A percentile compares a stretch with the other conserved stretches of the same genome.
phyloP scores from a whole-genome alignment of 1,284 basidiomycete genomes.

The Sporisorium exsertum region DNA sequence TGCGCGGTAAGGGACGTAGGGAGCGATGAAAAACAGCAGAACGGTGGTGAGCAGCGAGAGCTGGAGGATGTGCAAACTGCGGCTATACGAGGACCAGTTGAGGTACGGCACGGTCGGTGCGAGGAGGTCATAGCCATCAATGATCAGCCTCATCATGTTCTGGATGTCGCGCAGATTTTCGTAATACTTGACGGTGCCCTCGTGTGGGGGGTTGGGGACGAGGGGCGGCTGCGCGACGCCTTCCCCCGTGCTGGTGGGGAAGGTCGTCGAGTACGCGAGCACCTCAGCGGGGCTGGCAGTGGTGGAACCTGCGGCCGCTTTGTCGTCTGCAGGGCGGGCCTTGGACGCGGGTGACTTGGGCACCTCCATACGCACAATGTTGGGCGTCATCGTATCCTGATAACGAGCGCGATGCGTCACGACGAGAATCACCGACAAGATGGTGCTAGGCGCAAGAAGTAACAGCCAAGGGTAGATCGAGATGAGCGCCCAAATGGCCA shows the following conservation, averaged over 20 bases:
- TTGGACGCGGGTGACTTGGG: conserved; percentile 39
- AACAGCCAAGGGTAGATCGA: conserved; percentile 63
- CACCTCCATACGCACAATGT: conserved; percentile 30
- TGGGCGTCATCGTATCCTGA: conserved; percentile 49
- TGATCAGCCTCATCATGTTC: conserved; percentile 69
- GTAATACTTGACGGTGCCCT: conserved; percentile 65
- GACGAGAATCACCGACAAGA: conserved; percentile 63
- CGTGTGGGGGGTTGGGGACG: conserved; percentile 63
- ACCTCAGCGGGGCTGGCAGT: conserved; percentile 24
- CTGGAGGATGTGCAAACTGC: conserved; percentile 64
- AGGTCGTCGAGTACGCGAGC: conserved; percentile 33
- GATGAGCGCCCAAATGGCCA: conserved; percentile 66
- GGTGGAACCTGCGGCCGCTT: background rate
- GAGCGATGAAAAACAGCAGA: conserved; percentile 61
- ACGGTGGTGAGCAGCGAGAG: conserved; percentile 57
- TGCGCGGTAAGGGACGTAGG: conserved; percentile 61
- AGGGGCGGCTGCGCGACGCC: conserved; percentile 48
- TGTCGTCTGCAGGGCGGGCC: conserved; percentile 1
- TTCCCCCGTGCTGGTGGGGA: conserved; percentile 41
- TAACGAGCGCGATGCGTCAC: conserved; percentile 57
- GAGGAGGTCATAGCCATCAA: conserved; percentile 66
- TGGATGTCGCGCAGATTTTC: conserved; percentile 69
- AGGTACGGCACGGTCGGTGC: conserved; percentile 63
- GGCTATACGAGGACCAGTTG: conserved; percentile 68
- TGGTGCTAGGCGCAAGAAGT: conserved; percentile 57